A percentile compares a stretch with the other conserved stretches of the same genome.
Conservation (phyloP, 495 filamentous ascomycete species). For the Podospora fimiseda region DNA sequence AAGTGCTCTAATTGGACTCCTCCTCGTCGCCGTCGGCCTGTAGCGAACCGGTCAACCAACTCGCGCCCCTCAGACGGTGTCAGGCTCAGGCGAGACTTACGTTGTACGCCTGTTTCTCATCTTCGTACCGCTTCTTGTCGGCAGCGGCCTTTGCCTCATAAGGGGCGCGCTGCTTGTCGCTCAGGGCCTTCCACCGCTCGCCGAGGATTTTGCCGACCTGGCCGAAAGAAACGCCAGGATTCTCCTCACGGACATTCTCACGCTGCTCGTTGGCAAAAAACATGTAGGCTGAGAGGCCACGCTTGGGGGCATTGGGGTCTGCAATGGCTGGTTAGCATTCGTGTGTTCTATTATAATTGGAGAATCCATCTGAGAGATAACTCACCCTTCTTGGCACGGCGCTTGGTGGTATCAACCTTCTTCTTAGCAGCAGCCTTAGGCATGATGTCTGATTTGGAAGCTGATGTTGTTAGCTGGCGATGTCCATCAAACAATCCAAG, state of each 20-base stretch:
- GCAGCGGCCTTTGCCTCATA: slow-evolving; percentile 92
- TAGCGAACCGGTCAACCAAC: slow-evolving; percentile 22
- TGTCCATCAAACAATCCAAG: neutral
- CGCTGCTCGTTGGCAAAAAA: slow-evolving; percentile 99
- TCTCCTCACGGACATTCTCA: slow-evolving; percentile 96
- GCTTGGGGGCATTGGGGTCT: slow-evolving; percentile 99
- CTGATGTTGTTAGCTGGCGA: slow-evolving; percentile 22
- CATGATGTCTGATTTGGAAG: slow-evolving; percentile 30
- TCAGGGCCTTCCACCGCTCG: slow-evolving; percentile 95
- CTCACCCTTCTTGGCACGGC: slow-evolving; percentile 47
- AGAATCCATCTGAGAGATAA: too few relatives aligned
- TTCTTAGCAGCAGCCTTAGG: slow-evolving; percentile 45
- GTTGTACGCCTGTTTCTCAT: slow-evolving; percentile 90
- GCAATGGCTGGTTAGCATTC: slow-evolving; percentile 3
- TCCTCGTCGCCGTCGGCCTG: slow-evolving; percentile 46
- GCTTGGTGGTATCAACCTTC: slow-evolving; percentile 39
- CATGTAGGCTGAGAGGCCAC: slow-evolving; percentile 99
- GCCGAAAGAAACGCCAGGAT: slow-evolving; percentile 95
- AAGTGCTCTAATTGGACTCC: slow-evolving; percentile 28
- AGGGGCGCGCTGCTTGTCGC: slow-evolving; percentile 78
- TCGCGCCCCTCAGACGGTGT: neutral
- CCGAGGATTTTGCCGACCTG: slow-evolving; percentile 97
- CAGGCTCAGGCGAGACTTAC: slow-evolving; percentile 43
- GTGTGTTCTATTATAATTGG: neutral
- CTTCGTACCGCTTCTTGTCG: slow-evolving; percentile 98